Evolutionary conservation across 192 early-diverging fungal species (phyloP).

Genomic region (Chytriomyces hyalinus): DNA sequence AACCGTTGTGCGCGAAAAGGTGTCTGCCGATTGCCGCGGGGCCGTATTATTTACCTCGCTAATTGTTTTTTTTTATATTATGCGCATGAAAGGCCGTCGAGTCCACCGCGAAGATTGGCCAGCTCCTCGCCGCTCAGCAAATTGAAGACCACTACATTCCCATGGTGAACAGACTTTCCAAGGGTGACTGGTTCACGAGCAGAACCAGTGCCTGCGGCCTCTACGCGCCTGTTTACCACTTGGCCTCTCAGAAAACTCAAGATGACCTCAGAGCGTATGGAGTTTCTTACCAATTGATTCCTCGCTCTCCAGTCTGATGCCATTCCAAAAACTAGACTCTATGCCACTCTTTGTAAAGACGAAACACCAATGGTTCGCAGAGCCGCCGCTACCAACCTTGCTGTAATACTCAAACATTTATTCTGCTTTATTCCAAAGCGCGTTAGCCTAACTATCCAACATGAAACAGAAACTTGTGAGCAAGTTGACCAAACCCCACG

Average conservation of each 20-base stretch:
- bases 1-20: slow-evolving; percentile 97
- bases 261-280: slow-evolving; percentile 82
- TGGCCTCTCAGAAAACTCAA: slow-evolving; percentile 74
- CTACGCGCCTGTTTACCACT: slow-evolving; percentile 83
- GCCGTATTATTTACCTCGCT: neutral
- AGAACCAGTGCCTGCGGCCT: slow-evolving; percentile 92
- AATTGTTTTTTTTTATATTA: neutral
- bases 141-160: slow-evolving; percentile 91
- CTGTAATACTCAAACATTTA: slow-evolving; percentile 54
- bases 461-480: slow-evolving; percentile 68
- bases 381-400: slow-evolving; percentile 83
- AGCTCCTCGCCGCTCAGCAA: slow-evolving; percentile 73
- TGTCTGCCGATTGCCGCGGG: slow-evolving; percentile 37
- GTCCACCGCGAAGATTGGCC: slow-evolving; percentile 85
- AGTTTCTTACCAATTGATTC: neutral
- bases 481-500: slow-evolving; percentile 73
- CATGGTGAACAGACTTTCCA: slow-evolving; percentile 85
- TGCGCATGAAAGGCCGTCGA: slow-evolving; percentile 81
- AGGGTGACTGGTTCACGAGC: slow-evolving; percentile 98
- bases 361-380: slow-evolving; percentile 98
- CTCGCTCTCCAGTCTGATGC: slow-evolving; percentile 8
- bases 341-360: slow-evolving; percentile 83
- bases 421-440: slow-evolving; percentile 8
- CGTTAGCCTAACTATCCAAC: neutral
- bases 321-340: slow-evolving; percentile 56